Base-by-base conservation (phyloP, 768 basidiomycete genomes). In the Hypholoma fasciculare region DNA sequence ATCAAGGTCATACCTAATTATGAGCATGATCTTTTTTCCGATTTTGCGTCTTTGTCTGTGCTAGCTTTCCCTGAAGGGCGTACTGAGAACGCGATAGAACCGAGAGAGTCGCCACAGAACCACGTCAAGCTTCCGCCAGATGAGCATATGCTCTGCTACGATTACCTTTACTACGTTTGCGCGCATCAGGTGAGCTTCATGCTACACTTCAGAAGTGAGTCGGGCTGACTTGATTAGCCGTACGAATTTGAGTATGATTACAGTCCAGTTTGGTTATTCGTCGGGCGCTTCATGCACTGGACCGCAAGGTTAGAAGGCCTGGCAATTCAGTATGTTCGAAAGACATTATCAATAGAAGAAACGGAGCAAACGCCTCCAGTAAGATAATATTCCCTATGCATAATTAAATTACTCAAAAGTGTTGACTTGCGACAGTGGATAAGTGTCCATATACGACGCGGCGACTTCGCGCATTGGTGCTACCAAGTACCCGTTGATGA, bases 231-330 rank as follows among this genome's bases (percentile, higher is more conserved):
- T 12, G 23, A 36, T 14, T 57, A 86, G 82, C 77, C 82, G 6
- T 81, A 72, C 56, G 84, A 86, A 64, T 81, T 79, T 64, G 81
- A 82, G 48, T 76, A 74, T 52, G 84, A 86, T 56, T 86, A 78
- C 63, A 79, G 80, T 56, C 84, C 84, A 17, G 82, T 78, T 16
- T 87, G 85, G 85, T 71, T 79, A 62, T 77, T 77, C 65, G 82
- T 81, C 36, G 84, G 82, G 16, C 72, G 76, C 59, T 67, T 84
- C 61, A 74, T 85, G 72, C 76, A 74, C 52, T 87, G 82, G 82
- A 74, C 74, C 2, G 68, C 74, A 7, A 63, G 61, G 20, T 64
- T 87, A 11, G 68, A 76, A 57, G 58, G 63, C 5, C 61, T 86
- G 17, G 78, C 82, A 4, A 70, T 79, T 40, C 57, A 69, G 17